phyloP scores from a whole-genome alignment of 148 eudicot species.

The Nepenthes mirabilis region DNA sequence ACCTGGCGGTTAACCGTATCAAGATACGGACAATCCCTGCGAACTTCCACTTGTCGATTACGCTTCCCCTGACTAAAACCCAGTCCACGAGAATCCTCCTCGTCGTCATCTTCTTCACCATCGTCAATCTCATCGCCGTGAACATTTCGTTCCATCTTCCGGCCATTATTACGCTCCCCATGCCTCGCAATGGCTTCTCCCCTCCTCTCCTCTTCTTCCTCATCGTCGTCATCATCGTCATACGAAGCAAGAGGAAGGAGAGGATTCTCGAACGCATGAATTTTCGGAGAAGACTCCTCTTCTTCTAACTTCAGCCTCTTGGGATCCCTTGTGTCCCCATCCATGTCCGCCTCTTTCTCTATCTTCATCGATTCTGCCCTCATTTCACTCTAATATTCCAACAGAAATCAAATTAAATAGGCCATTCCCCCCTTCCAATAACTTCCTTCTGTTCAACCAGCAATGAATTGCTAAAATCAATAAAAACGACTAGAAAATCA shows the following conservation, averaged over 20 bases:
- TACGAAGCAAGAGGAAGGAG: conserved; percentile 70
- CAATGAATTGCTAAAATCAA: not conserved
- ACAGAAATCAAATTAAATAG: not conserved
- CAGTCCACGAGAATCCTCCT: conserved; percentile 13
- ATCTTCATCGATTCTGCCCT: conserved; percentile 22
- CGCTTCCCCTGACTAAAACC: conserved; percentile 23
- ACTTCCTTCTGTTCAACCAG: not conserved
- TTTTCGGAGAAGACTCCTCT: conserved; percentile 19
- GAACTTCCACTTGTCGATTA: conserved; percentile 37
- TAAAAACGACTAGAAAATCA: too few species aligned
- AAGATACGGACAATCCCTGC: conserved; percentile 86
- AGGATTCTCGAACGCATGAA: conserved; percentile 50
- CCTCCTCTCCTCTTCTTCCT: conserved; percentile 39
- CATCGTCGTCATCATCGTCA: conserved; percentile 57
- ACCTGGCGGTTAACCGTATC: conserved; percentile 99
- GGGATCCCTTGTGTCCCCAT: conserved; percentile 13
- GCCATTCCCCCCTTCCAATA: not conserved
- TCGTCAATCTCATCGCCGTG: conserved; percentile 6
- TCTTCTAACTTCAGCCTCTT: conserved; percentile 43
- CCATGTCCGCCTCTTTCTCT: conserved; percentile 24
- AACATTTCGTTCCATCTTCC: conserved; percentile 11
- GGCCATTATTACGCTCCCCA: conserved; percentile 6
- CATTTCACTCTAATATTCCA: conserved; percentile 7
- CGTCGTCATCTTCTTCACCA: conserved; percentile 25
- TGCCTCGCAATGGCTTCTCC: conserved; percentile 13